A percentile compares a stretch with the other conserved stretches of the same genome.
Evolutionary conservation across 73 alveolate genomes (phyloP).

Genomic region (Tetrahymena borealis): DNA sequence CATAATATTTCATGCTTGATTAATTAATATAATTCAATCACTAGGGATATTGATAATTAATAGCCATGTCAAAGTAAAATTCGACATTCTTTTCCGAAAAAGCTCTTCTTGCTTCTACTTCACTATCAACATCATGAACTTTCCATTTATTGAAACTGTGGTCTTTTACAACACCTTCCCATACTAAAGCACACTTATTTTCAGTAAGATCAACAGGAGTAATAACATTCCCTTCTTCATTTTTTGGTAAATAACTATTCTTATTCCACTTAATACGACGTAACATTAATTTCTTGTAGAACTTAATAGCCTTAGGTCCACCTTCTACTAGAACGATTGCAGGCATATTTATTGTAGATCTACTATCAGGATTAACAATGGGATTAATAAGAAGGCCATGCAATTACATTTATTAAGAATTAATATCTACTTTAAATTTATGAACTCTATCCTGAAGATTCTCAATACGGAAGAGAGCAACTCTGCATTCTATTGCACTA

Average conservation of each 20-base stretch:
- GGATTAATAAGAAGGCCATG: slow-evolving; percentile 63
- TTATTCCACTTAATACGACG: slow-evolving; percentile 74
- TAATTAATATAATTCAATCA: background rate
- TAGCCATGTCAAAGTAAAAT: slow-evolving; percentile 69
- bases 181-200: slow-evolving; percentile 62
- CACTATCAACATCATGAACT: slow-evolving; percentile 62
- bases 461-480: slow-evolving; percentile 68
- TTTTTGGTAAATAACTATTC: background rate
- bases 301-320: slow-evolving; percentile 81
- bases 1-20: background rate
- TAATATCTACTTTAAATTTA: slow-evolving; percentile 74
- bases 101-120: slow-evolving; percentile 70
- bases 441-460: slow-evolving; percentile 36
- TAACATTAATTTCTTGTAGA: slow-evolving; percentile 65
- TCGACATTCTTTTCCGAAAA: slow-evolving; percentile 70
- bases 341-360: slow-evolving; percentile 44
- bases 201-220: background rate
- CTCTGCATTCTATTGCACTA: slow-evolving; percentile 60
- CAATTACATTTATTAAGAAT: slow-evolving; percentile 66
- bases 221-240: background rate
- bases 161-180: slow-evolving; percentile 81
- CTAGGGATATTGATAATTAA: background rate
- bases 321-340: slow-evolving; percentile 80
- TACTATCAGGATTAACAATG: slow-evolving; percentile 38
- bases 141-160: slow-evolving; percentile 68